Evolutionary conservation across 495 filamentous ascomycete species (phyloP), one percentile per base, ranked within the genome.

Genomic region (Friedmanniomyces simplex): DNA sequence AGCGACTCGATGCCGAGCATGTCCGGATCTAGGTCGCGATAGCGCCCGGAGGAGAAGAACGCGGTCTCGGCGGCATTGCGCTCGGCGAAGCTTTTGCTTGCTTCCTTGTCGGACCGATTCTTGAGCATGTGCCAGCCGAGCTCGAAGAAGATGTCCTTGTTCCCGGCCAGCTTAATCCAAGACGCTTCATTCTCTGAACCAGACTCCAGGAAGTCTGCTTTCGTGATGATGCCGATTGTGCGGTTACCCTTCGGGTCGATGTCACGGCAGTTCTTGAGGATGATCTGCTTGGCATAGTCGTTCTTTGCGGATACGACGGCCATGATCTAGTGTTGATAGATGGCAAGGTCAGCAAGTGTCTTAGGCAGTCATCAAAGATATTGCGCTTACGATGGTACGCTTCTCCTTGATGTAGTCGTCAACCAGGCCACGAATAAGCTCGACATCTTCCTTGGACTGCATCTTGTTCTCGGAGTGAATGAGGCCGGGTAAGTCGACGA

Each of bases 121-220:
- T 78, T 78, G 22, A 91, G 66, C 2, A 83, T 77, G 67, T 88
- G 82, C 84, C 83, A 89, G 3, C 83, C 85, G 2, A 88, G 76
- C 22, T 76, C 70, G 48, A 90, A 79, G 24, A 63, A 67, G 16
- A 83, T 69, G 50, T 88, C 77, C 28, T 79, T 71, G 58, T 89
- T 90, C 26, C 69, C 65, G 0, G 82, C 75, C 0, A 86, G 69
- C 0, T 75, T 63, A 0, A 87, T 54, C 58, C 76, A 88, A 6
- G 63, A 62, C 0, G 54, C 56, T 54, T 88, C 78, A 14, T 67
- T 76, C 3, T 64, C 67, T 10, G 77, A 79, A 1, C 76, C 74
- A 0, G 67, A 49, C n/a, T 60, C 52, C 0, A 86, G 68, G 0
- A 70, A 71, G 37, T 76, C 73, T 14, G 79, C 78, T 57, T 82